A percentile compares a stretch with the other conserved stretches of the same genome.
Evolutionary conservation across 371 early-diverging fungal genomes (phyloP).

Genomic region (Mucor plumbeus): DNA sequence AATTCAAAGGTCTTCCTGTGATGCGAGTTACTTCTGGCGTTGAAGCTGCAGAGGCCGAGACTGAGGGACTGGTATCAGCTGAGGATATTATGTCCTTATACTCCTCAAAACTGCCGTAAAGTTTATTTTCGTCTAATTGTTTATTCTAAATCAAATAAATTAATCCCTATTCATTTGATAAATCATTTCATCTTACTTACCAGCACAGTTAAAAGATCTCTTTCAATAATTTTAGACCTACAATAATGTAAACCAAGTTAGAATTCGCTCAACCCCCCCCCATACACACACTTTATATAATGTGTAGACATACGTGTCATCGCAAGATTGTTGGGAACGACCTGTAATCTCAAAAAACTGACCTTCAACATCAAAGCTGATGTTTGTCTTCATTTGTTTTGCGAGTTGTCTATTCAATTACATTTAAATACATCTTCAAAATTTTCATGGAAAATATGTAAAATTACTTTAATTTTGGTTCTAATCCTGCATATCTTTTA

Average conservation of each 20-base stretch:
- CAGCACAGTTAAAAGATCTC: constrained; percentile 12
- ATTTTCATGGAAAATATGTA: background rate
- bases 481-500: background rate
- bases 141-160: background rate
- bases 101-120: constrained; percentile 22
- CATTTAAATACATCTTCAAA: background rate
- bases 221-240: constrained; percentile 5
- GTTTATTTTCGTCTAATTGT: constrained; percentile 10
- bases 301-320: constrained; percentile 14
- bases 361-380: constrained; percentile 14
- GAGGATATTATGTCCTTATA: background rate
- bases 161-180: background rate
- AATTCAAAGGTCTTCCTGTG: constrained; percentile 17
- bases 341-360: constrained; percentile 30
- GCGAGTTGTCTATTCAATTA: constrained; percentile 12
- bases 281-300: background rate
- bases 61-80: background rate
- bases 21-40: background rate
- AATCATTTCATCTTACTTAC: background rate
- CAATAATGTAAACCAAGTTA: background rate
- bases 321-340: constrained; percentile 26
- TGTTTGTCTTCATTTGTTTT: constrained; percentile 18
- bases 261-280: no score
- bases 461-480: constrained; percentile 5
- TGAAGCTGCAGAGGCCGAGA: background rate